Percentiles rank a stretch among this genome's conserved stretches.
Evolutionary conservation across 805 yeast species (phyloP).

Genomic region (Barnettozyma botsteinii): DNA sequence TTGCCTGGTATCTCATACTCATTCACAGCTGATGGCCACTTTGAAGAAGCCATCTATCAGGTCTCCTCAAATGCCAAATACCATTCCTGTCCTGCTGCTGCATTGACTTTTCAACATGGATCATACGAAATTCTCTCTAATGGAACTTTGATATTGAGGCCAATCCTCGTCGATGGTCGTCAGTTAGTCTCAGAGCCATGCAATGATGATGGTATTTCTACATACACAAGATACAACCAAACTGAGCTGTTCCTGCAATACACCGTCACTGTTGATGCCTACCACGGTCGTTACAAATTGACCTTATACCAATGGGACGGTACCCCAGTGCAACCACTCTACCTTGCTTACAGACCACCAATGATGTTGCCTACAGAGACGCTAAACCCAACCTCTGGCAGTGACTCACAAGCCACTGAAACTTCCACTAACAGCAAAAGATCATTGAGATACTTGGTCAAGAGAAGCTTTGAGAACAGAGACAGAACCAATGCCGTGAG

Average conservation of each 20-base stretch:
- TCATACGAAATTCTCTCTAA: constrained; percentile 55
- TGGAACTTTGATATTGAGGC: constrained; percentile 65
- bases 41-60: constrained; percentile 84
- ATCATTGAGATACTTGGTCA: constrained; percentile 41
- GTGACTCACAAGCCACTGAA: constrained; percentile 22
- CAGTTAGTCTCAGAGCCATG: constrained; percentile 89
- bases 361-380: constrained; percentile 93
- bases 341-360: constrained; percentile 89
- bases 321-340: constrained; percentile 75
- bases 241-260: constrained; percentile 52
- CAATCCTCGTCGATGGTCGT: constrained; percentile 86
- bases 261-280: constrained; percentile 59
- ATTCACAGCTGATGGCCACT: constrained; percentile 87
- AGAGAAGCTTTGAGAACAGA: constrained; percentile 74
- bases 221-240: constrained; percentile 70
- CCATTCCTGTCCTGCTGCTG: constrained; percentile 82
- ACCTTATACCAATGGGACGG: constrained; percentile 77
- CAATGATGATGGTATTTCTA: constrained; percentile 48
- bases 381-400: constrained; percentile 68
- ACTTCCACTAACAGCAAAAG: constrained; percentile 30
- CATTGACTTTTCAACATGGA: constrained; percentile 86
- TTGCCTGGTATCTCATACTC: constrained; percentile 92
- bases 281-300: constrained; percentile 78
- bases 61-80: constrained; percentile 62
- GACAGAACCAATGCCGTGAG: constrained; percentile 69